Conservation (phyloP, 2,329 filamentous ascomycete species). For the Xylariaceae sp. region DNA sequence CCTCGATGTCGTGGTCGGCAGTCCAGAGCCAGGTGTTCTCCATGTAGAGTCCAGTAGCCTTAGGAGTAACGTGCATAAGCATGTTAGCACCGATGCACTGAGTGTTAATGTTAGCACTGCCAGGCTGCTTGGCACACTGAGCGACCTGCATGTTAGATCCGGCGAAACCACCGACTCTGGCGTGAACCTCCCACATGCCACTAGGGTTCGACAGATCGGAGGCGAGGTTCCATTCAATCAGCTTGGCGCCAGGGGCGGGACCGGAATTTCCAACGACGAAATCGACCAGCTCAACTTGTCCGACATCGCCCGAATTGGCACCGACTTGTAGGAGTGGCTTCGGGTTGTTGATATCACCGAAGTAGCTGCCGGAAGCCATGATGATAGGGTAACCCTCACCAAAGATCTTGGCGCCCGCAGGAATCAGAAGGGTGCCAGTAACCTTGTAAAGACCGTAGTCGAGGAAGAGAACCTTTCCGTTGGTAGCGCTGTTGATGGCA, state of each 20-base stretch:
- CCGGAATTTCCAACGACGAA: conserved; percentile 66
- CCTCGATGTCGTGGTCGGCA: conserved; percentile 53
- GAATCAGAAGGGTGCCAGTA: conserved; percentile 43
- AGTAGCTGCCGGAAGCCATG: conserved; percentile 51
- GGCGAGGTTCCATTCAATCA: conserved; percentile 69
- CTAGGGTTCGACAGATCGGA: conserved; percentile 37
- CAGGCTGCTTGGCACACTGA: conserved; percentile 56
- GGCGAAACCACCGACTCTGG: conserved; percentile 65
- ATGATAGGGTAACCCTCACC: conserved; percentile 37
- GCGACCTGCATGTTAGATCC: conserved; percentile 63
- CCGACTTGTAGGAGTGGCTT: conserved; percentile 64
- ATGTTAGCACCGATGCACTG: conserved; percentile 37
- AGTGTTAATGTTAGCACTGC: conserved; percentile 27
- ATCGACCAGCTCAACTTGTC: conserved; percentile 65
- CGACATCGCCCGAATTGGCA: conserved; percentile 50
- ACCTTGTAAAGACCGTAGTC: conserved; percentile 53
- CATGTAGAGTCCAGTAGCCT: conserved; percentile 34
- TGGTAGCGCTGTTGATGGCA: conserved; percentile 47
- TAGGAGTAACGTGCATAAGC: conserved; percentile 35
- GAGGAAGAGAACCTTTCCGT: conserved; percentile 50
- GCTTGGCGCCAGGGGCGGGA: conserved; percentile 58
- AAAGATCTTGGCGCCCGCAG: conserved; percentile 35
- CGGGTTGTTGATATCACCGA: conserved; percentile 53
- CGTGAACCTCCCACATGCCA: conserved; percentile 70
- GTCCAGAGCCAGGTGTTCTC: conserved; percentile 44